Evolutionary conservation across 805 yeast genomes (phyloP), one percentile per base, ranked within the genome.

Genomic region (Candida hungchunana): DNA sequence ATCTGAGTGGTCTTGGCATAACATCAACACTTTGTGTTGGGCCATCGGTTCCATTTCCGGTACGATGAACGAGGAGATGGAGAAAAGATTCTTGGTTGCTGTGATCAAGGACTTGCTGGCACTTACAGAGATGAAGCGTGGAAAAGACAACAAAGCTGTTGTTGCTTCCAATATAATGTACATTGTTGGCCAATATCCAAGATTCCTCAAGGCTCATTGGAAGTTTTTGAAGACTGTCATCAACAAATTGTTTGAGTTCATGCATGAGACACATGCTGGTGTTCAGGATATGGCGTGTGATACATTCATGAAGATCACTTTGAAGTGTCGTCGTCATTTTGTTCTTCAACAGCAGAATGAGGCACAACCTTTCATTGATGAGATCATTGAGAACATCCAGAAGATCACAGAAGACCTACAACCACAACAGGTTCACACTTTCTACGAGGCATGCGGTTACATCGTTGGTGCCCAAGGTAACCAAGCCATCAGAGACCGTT

Each of bases 211-310:
- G 53, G 97, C 97, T 7, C 98, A 93, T 60, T 93, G 98, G 98
- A 88, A 85, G 60, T 93, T 93, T 53, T 67, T 93, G 59, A 90
- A 89, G 61, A 93, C 97, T 0, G 99, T 93, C 29, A 90, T 93
- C 42, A 82, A 86, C 64, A 93, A 93, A 62, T 72, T 93, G 53
- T 93, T 93, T 62, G 98, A 93, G 62, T 93, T 93, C 56, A 93
- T 93, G 99, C 97, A 93, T 67, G 99, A 93, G 71, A 88, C 97
- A n/a, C 99, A 93, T 63, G 99, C 90, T 63, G 98, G 98, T 67
- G 98, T 93, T 43, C 98, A 93, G 66, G 98, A 93, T 63, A 93
- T 93, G 98, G 98, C 99, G 7, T 93, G 98, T 69, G 99, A 93
- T 62, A 93, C 99, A 1, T 93, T 93, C 58, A 90, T 90, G 58